A percentile compares a stretch with the other conserved stretches of the same genome.
These are phyloP conservation scores for Pseudonitzschia multiseries DNA, from an alignment of 108 stramenopile genomes.

Conservation along the genomic window DNA sequence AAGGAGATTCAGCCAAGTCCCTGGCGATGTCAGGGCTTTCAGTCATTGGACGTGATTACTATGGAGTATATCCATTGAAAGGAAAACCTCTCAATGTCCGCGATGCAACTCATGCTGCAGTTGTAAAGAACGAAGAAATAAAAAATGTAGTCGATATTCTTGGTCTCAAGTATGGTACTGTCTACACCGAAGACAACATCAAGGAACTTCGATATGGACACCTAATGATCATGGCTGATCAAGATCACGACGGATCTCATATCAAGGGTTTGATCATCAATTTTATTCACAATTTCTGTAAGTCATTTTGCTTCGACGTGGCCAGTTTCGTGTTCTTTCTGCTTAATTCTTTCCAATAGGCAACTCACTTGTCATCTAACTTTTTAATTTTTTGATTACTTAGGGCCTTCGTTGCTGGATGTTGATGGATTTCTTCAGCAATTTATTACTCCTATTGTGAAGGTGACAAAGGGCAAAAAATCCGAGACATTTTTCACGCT, in stretches of 20 bases:
- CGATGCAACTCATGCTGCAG: slow-evolving; percentile 79
- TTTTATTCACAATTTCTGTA: slow-evolving; percentile 80
- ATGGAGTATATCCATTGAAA: slow-evolving; percentile 94
- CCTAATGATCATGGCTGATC: slow-evolving; percentile 99
- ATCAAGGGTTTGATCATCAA: slow-evolving; percentile 99
- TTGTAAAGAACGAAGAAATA: slow-evolving; percentile 96
- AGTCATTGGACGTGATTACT: slow-evolving; percentile 88
- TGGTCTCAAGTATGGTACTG: slow-evolving; percentile 91
- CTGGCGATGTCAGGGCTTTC: slow-evolving; percentile 91
- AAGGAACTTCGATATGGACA: slow-evolving; percentile 94
- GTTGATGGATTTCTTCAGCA: slow-evolving; percentile 96
- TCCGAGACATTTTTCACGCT: slow-evolving; percentile 88
- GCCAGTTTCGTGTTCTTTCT: not conserved
- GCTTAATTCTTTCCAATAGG: not conserved
- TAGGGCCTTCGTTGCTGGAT: slow-evolving; percentile 92
- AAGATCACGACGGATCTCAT: slow-evolving; percentile 99
- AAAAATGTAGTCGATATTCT: slow-evolving; percentile 97
- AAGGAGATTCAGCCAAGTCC: slow-evolving; percentile 96
- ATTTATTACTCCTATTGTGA: slow-evolving; percentile 99
- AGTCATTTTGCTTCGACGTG: not conserved
- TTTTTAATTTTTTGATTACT: slow-evolving; percentile 15
- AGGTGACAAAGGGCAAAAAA: slow-evolving; percentile 88
- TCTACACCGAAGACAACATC: slow-evolving; percentile 83
- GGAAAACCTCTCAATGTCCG: slow-evolving; percentile 98
- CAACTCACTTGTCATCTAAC: not conserved